Conservation (phyloP, 2,329 filamentous ascomycete species). For the Talaromyces sp. region DNA sequence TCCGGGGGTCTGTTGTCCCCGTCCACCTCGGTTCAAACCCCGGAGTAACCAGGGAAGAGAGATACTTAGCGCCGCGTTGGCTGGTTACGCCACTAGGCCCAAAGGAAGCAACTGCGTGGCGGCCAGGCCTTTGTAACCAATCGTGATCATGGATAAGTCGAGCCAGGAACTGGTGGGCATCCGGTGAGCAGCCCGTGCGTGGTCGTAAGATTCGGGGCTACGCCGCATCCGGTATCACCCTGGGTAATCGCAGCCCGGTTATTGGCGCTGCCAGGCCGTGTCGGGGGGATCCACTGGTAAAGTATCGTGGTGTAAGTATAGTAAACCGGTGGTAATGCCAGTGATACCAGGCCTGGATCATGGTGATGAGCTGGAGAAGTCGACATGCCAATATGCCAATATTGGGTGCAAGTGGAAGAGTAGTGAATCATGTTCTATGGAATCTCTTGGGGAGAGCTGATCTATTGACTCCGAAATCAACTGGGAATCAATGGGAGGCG, state of each 20-base stretch:
- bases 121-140: constrained; percentile 3
- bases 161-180: constrained; percentile 22
- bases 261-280: constrained; percentile 16
- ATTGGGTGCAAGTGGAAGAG: too few relatives aligned
- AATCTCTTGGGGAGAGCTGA: too few relatives aligned
- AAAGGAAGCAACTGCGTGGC: constrained; percentile 12
- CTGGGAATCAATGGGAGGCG: too few relatives aligned
- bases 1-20: neutral
- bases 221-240: constrained; percentile 21
- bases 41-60: constrained; percentile 6
- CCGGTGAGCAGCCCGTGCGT: constrained; percentile 20
- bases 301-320: neutral
- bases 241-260: constrained; percentile 17
- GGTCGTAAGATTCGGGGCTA: constrained; percentile 23
- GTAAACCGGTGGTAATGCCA: too few relatives aligned
- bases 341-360: too few relatives aligned
- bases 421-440: too few relatives aligned
- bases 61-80: constrained; percentile 11
- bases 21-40: constrained; percentile 11
- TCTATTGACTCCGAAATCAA: too few relatives aligned
- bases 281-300: constrained; percentile 12
- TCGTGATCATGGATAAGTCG: constrained; percentile 9
- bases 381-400: too few relatives aligned
- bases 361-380: too few relatives aligned
- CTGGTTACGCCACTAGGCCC: constrained; percentile 15